A percentile compares a stretch with the other conserved stretches of the same genome.
Evolutionary conservation across 129 eudicot species (phyloP).

Genomic region (Flaveria trinervia): DNA sequence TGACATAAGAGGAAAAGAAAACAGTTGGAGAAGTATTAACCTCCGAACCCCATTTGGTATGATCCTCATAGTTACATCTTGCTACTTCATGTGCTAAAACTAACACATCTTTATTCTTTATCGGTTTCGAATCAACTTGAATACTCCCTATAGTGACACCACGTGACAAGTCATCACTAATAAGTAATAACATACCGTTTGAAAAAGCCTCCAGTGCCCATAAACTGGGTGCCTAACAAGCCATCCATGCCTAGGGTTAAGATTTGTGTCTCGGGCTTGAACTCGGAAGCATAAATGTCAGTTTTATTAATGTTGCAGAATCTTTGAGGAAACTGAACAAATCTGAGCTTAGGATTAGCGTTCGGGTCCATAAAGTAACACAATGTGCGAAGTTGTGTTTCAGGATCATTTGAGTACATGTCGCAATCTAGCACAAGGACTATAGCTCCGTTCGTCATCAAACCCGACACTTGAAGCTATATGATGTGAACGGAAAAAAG

Average conservation of each 20-base stretch:
- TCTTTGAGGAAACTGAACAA: constrained; percentile 75
- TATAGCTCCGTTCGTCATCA: constrained; percentile 64
- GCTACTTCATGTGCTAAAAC: constrained; percentile 45
- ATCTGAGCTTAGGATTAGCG: constrained; percentile 42
- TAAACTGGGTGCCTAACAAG: constrained; percentile 45
- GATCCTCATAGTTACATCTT: constrained; percentile 48
- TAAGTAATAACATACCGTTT: constrained; percentile 42
- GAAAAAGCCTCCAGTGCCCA: constrained; percentile 71
- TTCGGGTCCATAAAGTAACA: constrained; percentile 51
- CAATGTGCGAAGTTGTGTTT: constrained; percentile 50
- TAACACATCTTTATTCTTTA: constrained; percentile 29
- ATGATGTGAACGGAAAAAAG: neutral
- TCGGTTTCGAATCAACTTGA: constrained; percentile 1
- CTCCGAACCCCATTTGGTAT: constrained; percentile 52
- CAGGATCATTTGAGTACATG: constrained; percentile 78
- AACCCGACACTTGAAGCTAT: constrained; percentile 78
- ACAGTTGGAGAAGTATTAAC: constrained; percentile 8
- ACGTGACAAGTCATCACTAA: constrained; percentile 42
- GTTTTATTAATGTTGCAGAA: constrained; percentile 45
- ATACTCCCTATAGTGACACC: constrained; percentile 5
- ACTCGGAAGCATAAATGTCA: constrained; percentile 57
- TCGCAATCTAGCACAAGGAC: constrained; percentile 69
- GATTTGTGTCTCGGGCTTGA: constrained; percentile 34
- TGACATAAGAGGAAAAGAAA: neutral
- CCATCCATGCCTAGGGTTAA: constrained; percentile 64